Evolutionary conservation across 306 rosid genomes (phyloP).

Genomic region (Adenanthera pavonina): DNA sequence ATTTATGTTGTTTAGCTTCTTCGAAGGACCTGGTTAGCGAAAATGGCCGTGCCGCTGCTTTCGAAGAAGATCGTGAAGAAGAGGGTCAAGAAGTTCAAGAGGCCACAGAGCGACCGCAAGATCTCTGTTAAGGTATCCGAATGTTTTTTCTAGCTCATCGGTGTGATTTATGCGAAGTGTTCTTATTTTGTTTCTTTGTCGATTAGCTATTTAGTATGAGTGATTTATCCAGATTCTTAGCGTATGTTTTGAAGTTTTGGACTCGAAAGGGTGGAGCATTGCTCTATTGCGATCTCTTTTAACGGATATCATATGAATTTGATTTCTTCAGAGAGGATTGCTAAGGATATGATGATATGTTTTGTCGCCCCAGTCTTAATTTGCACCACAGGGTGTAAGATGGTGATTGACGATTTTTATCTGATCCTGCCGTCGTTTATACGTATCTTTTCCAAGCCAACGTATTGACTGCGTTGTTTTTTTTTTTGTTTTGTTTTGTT

Average conservation of each 20-base stretch:
- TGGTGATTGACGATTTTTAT: conserved; percentile 78
- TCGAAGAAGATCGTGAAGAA: conserved; percentile 72
- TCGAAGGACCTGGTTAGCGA: not conserved
- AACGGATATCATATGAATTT: not conserved
- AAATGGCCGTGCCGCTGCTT: conserved; percentile 72
- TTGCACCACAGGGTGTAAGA: conserved; percentile 59
- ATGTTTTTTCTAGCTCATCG: not conserved
- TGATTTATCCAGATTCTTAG: not conserved
- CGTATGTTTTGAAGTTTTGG: not conserved
- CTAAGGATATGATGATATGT: conserved; percentile 55
- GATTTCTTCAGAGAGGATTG: not conserved
- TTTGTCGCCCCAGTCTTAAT: conserved; percentile 39
- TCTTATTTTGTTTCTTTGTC: not conserved
- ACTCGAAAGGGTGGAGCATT: not conserved
- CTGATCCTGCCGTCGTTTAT: conserved; percentile 53
- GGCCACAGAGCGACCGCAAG: conserved; percentile 76
- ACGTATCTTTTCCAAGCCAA: not conserved
- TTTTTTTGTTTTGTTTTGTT: too few species aligned
- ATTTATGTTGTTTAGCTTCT: not conserved
- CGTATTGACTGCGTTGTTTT: not conserved
- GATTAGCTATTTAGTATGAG: not conserved
- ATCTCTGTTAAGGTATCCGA: conserved; percentile 65
- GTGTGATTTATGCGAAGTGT: too few species aligned
- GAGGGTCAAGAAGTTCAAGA: conserved; percentile 68
- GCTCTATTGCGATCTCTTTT: not conserved